Percentiles rank a stretch among this genome's conserved stretches.
These are phyloP conservation scores for Hibiscus syriacus DNA, from an alignment of 345 rosid species.

Conservation along the genomic window DNA sequence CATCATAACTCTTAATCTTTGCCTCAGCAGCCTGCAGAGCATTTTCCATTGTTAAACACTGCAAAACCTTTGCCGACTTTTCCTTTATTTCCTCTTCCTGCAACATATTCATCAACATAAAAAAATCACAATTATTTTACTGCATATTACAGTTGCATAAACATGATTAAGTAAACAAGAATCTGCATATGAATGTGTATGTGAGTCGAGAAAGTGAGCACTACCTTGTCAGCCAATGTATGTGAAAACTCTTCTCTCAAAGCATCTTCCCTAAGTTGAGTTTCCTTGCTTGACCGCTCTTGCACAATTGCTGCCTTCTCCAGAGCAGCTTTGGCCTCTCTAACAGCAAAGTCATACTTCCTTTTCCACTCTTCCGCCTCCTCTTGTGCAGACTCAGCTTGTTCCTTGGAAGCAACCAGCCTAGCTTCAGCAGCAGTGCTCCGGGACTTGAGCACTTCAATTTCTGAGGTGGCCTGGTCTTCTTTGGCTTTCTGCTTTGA, in stretches of 20 bases:
- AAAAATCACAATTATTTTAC: background rate
- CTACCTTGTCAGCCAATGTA: constrained; percentile 66
- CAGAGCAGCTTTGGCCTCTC: constrained; percentile 84
- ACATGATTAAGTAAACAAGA: background rate
- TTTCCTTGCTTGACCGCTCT: constrained; percentile 70
- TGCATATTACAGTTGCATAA: background rate
- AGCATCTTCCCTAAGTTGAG: constrained; percentile 81
- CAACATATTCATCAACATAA: constrained; percentile 21
- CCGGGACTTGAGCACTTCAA: constrained; percentile 68
- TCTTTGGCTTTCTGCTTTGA: constrained; percentile 72
- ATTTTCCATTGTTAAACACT: constrained; percentile 12
- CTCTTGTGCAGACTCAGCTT: constrained; percentile 76
- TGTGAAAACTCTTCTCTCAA: constrained; percentile 64
- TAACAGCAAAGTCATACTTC: constrained; percentile 75
- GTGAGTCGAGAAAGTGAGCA: constrained; percentile 15
- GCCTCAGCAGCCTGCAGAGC: constrained; percentile 84
- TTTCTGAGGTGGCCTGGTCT: constrained; percentile 66
- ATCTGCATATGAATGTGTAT: background rate
- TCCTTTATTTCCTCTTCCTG: constrained; percentile 84
- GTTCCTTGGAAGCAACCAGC: constrained; percentile 91
- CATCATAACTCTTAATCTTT: constrained; percentile 62
- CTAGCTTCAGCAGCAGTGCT: constrained; percentile 94
- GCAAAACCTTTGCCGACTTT: constrained; percentile 42
- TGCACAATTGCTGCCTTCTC: constrained; percentile 90
- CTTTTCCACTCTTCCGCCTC: constrained; percentile 93